A percentile compares a stretch with the other conserved stretches of the same genome.
phyloP scores from a whole-genome alignment of 2,329 filamentous ascomycete genomes.

The Ceratocystis albifundus region DNA sequence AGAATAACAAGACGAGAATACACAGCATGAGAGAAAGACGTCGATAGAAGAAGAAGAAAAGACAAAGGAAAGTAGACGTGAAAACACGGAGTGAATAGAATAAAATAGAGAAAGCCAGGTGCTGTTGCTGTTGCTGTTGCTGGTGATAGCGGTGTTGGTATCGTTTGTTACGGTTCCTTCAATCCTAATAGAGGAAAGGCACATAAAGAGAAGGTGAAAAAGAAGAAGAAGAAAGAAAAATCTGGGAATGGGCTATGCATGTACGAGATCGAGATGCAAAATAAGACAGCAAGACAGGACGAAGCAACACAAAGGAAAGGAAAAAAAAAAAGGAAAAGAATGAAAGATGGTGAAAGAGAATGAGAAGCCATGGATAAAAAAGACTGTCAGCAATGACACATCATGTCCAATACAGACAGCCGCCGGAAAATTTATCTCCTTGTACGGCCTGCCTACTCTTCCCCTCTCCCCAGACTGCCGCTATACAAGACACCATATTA shows the following conservation, averaged over 20 bases:
- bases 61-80: not conserved
- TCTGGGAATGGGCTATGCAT: not conserved
- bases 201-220: not conserved
- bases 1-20: not conserved
- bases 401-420: slow-evolving; percentile 18
- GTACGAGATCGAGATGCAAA: slow-evolving; percentile 23
- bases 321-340: slow-evolving; percentile 24
- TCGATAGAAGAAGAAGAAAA: not conserved
- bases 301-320: not conserved
- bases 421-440: no score
- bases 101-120: not conserved
- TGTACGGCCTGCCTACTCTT: not conserved
- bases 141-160: not conserved
- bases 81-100: not conserved
- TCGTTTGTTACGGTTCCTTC: no score
- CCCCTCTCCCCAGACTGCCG: slow-evolving; percentile 4
- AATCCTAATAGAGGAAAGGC: not conserved
- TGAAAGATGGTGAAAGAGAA: not conserved
- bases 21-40: slow-evolving; percentile 6
- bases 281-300: slow-evolving; percentile 24
- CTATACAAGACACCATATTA: slow-evolving; percentile 9
- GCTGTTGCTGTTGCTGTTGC: not conserved
- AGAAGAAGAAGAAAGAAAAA: slow-evolving; percentile 17
- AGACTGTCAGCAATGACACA: not conserved
- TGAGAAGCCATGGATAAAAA: not conserved